These are phyloP conservation scores for Globisporangium okanoganense DNA, from an alignment of 352 stramenopile genomes.

Conservation along the genomic window DNA sequence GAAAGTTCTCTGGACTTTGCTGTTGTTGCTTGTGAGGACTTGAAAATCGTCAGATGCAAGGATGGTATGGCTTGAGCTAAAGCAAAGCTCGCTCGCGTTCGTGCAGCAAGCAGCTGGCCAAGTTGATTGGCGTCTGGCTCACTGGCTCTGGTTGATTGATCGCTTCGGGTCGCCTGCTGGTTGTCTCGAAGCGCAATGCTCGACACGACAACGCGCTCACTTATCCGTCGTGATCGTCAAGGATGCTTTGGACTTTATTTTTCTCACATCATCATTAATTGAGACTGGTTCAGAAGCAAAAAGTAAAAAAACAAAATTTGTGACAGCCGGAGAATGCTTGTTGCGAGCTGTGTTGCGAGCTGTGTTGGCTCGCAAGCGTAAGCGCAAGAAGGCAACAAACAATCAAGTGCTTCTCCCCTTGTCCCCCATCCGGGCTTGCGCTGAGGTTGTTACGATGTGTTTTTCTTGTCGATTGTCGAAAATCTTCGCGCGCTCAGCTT, in stretches of 20 bases:
- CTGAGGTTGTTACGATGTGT: neutral
- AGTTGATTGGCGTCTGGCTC: neutral
- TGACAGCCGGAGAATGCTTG: neutral
- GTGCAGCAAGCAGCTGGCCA: neutral
- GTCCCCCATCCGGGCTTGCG: neutral
- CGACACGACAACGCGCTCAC: neutral
- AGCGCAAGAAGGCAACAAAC: neutral
- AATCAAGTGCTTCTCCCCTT: constrained; percentile 8
- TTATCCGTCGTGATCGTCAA: neutral
- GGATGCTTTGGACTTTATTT: neutral
- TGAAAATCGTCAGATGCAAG: neutral
- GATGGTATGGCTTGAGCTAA: neutral
- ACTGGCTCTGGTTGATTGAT: constrained; percentile 5
- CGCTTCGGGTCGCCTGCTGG: no score
- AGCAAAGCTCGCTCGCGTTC: neutral
- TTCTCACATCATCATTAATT: neutral
- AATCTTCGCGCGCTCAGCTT: neutral
- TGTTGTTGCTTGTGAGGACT: neutral
- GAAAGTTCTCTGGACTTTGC: constrained; percentile 4
- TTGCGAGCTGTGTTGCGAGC: neutral
- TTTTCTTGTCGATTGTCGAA: constrained; percentile 4
- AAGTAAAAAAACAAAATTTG: neutral
- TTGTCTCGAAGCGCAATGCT: neutral
- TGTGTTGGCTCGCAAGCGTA: neutral
- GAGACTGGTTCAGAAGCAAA: neutral